phyloP scores from a whole-genome alignment of 441 rosid genomes.

The Corymbia calophylla region DNA sequence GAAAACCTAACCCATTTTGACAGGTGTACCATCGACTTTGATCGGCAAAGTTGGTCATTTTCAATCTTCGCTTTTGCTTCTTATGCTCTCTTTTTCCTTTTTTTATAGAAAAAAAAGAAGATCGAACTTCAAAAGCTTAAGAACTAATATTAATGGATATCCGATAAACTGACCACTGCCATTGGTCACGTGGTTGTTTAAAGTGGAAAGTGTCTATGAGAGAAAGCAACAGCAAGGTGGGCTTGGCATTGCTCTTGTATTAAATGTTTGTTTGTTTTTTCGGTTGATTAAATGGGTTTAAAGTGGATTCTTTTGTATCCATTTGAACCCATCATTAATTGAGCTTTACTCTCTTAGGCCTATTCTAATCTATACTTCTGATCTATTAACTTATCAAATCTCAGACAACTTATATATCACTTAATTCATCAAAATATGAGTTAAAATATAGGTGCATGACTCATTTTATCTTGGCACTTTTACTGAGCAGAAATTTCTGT shows the following conservation, averaged over 20 bases:
- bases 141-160: neutral
- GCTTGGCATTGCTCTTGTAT: neutral
- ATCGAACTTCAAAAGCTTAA: neutral
- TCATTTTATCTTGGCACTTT: neutral
- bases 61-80: neutral
- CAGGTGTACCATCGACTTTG: neutral
- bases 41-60: neutral
- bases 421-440: neutral
- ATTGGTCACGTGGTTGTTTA: neutral
- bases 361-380: neutral
- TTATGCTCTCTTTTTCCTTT: accelerated
- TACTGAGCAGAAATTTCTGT: neutral
- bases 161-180: neutral
- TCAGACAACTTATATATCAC: too few species aligned
- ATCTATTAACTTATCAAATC: neutral
- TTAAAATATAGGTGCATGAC: neutral
- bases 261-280: too few species aligned
- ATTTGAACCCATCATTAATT: neutral
- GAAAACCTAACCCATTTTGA: too few species aligned
- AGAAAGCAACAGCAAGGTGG: neutral
- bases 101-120: accelerated
- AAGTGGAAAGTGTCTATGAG: neutral
- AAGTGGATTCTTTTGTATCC: neutral
- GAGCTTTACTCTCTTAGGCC: neutral
- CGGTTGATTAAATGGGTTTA: neutral